Evolutionary conservation across 148 eudicot species (phyloP), one percentile per base, ranked within the genome.

Genomic region (Pharnaceum exiguum): DNA sequence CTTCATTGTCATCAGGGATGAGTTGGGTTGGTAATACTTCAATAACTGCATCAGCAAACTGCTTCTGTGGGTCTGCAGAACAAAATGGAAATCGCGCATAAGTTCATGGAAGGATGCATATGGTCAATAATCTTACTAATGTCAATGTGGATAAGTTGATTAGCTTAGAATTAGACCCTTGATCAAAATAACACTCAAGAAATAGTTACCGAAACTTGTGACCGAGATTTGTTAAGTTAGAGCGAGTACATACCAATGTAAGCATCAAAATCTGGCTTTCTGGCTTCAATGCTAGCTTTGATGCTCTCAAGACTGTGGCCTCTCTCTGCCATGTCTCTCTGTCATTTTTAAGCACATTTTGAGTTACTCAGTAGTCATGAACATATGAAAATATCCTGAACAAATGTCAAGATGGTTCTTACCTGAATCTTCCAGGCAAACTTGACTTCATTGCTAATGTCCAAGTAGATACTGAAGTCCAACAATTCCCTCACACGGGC

Each of bases 241-340:
- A 21, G 12, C 26, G 21, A 48, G 18, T 37, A 51, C 17, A 60
- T 78, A 89, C 99, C 99, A 70, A 94, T 94, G 67, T 77, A 94
- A 57, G 99, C 96, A 55, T 94, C 99, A 59, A 94, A 94, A 67
- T 94, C 99, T 0, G 99, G 99, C 57, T 94, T 94, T 46, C 99
- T 43, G 74, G 99, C 96, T 80, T 86, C 95, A 62, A 93, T 94
- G 40, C 96, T 94, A 26, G 99, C 99, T 65, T 94, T 89, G 70
- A 94, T 94, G 73, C 99, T 94, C 30, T 94, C 99, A 17, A 94
- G 96, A 59, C 96, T 94, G 78, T 94, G 96, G 22, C 99, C 99
- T 77, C 96, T 78, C 59, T 94, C 99, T 43, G 95, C 90, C 99
- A 94, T 94, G 68, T 94, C 99, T 72, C 99, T 94, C 99, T 94